Evolutionary conservation across 1,284 basidiomycete species (phyloP), one percentile per base, ranked within the genome.

Genomic region (Sparassis latifolia): DNA sequence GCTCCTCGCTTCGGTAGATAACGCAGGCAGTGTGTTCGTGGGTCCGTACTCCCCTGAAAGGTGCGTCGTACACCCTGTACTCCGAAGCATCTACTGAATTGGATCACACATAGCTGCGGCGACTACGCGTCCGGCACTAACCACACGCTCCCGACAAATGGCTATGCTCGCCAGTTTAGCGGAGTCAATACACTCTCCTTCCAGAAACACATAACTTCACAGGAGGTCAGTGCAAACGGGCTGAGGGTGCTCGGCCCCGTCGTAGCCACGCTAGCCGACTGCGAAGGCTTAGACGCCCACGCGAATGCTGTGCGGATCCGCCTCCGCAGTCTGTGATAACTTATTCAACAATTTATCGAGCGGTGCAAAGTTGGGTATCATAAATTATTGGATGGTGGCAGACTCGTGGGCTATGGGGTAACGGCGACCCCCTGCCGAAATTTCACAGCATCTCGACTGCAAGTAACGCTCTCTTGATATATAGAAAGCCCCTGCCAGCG

Each of bases 51-150:
- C 92, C 1, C 95, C 97, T 2, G 97, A 98, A 71, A 94, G 91
- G 91, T 93, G 63, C 49, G 75, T 57, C 10, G 49, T 37, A 45
- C 12, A 20, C 33, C 5, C 12, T 38, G 44, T 37, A 31, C 9
- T 31, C 33, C 10, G 33, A 37, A 33, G 28, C 47, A 33, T 42
- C n/a, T 47, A 35, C 37, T 46, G 33, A 43, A n/a, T n/a, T 43
- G 44, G 28, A 29, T 30, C 39, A 46, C 31, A 40, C 39, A 7
- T 55, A 95, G 92, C 60, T 98, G 94, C 67, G 97, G 97, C 35
- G 97, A 99, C 68, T 99, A 99, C 63, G 97, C 97, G 3, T 95
- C 92, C 0, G 97, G 97, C 28, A 99, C 97, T 6, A 99, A 99
- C 70, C 97, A 99, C 75, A 97, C 96, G 0, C 77, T 95, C 33